These are phyloP conservation scores for Tolypocladium pustulatum DNA, from an alignment of 2,329 filamentous ascomycete genomes.

Conservation along the genomic window DNA sequence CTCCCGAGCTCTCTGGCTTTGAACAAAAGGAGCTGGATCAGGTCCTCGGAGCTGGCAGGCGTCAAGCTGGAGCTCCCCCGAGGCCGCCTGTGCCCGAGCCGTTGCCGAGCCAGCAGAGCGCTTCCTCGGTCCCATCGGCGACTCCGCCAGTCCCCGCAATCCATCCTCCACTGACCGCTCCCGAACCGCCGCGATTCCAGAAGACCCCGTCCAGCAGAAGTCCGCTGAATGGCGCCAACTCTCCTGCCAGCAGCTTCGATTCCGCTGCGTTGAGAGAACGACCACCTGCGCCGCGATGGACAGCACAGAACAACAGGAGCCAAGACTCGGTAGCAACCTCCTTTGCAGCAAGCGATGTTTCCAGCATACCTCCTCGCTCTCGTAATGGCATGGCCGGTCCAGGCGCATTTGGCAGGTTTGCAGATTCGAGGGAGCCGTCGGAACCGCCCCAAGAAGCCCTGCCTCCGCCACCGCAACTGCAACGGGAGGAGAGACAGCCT, in stretches of 20 bases:
- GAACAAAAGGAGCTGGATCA: slow-evolving; percentile 68
- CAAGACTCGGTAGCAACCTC: slow-evolving; percentile 46
- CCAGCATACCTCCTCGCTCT: slow-evolving; percentile 40
- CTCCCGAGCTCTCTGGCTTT: slow-evolving; percentile 74
- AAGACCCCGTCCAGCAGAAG: slow-evolving; percentile 19
- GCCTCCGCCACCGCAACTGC: slow-evolving; percentile 8
- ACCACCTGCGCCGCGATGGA: slow-evolving; percentile 32
- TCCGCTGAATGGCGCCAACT: slow-evolving; percentile 30
- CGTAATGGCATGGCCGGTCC: slow-evolving; percentile 37
- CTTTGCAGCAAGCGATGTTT: slow-evolving; percentile 31
- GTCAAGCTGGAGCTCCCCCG: slow-evolving; percentile 16
- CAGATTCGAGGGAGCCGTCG: slow-evolving; percentile 8
- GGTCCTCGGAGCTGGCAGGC: slow-evolving; percentile 51
- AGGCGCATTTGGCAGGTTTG: slow-evolving; percentile 27
- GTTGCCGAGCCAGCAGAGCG: slow-evolving; percentile 9
- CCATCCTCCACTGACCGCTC: slow-evolving; percentile 7
- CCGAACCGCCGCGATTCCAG: slow-evolving; percentile 17
- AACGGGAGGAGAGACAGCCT: slow-evolving; percentile 33
- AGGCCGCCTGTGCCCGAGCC: slow-evolving; percentile 17
- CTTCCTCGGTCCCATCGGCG: slow-evolving; percentile 7
- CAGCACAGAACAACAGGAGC: slow-evolving; percentile 42
- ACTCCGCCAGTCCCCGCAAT: slow-evolving; percentile 6
- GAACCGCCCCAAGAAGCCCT: slow-evolving; percentile 7
- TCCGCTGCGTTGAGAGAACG: slow-evolving; percentile 28
- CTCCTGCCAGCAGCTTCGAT: slow-evolving; percentile 42